A percentile compares a stretch with the other conserved stretches of the same genome.
Conservation (phyloP, 106 monocot genomes). For the Triglochin maritima region DNA sequence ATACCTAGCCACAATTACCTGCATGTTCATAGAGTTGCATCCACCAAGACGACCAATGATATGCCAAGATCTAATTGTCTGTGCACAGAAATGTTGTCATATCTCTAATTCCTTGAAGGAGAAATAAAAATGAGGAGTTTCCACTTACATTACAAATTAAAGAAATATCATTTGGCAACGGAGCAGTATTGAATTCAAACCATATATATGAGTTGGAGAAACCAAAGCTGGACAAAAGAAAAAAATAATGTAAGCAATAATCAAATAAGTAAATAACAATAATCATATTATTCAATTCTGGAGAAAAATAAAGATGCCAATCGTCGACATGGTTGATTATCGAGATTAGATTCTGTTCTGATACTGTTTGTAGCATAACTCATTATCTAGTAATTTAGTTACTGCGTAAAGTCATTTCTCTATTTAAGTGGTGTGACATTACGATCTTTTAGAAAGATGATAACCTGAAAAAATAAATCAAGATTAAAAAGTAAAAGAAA, state of each 20-base stretch:
- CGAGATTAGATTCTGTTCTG: too few species aligned
- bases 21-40: slow-evolving; percentile 99
- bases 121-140: neutral
- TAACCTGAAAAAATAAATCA: too few species aligned
- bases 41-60: slow-evolving; percentile 95
- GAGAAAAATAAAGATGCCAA: too few species aligned
- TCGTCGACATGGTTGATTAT: too few species aligned
- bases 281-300: neutral
- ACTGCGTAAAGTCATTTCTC: too few species aligned
- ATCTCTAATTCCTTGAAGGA: neutral
- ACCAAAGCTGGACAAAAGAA: slow-evolving; percentile 36
- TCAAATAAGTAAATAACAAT: neutral
- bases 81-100: slow-evolving; percentile 9
- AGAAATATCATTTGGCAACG: slow-evolving; percentile 55
- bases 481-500: too few species aligned
- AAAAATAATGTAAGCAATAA: neutral
- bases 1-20: slow-evolving; percentile 34
- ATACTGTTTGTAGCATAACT: too few species aligned
- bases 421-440: too few species aligned
- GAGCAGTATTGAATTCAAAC: slow-evolving; percentile 87
- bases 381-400: too few species aligned
- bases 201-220: slow-evolving; percentile 93
- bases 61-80: slow-evolving; percentile 87
- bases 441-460: too few species aligned
- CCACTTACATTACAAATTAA: slow-evolving; percentile 80